Percentiles rank a stretch among this genome's conserved stretches.
Conservation (phyloP, 371 early-diverging fungal species). For the Mucor circinelloides region DNA sequence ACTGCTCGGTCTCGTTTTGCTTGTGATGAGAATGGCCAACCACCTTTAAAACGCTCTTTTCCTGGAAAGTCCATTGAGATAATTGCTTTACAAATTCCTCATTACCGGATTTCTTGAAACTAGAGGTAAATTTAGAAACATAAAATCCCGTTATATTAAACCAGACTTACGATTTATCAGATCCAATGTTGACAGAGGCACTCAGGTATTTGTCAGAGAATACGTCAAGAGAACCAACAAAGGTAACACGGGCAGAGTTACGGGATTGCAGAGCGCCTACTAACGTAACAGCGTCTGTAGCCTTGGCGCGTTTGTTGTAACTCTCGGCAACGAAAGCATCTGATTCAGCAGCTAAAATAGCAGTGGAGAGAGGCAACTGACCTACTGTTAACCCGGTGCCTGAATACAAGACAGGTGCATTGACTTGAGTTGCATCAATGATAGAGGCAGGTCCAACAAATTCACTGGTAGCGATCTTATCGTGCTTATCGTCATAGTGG, state of each 20-base stretch:
- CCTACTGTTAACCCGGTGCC: conserved; percentile 78
- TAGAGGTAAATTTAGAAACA: neutral
- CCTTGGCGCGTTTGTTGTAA: conserved; percentile 18
- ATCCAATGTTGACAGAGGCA: conserved; percentile 28
- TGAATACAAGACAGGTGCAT: conserved; percentile 67
- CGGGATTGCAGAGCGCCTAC: conserved; percentile 86
- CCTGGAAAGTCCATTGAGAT: conserved; percentile 90
- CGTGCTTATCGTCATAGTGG: conserved; percentile 48
- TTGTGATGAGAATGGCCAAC: conserved; percentile 70
- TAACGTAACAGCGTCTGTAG: conserved; percentile 53
- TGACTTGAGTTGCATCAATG: conserved; percentile 29
- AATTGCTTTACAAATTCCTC: conserved; percentile 71
- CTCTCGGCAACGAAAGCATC: conserved; percentile 63
- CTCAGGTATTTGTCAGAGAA: conserved; percentile 66
- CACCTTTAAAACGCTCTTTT: conserved; percentile 84
- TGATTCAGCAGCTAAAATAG: conserved; percentile 65
- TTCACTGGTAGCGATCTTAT: conserved; percentile 36
- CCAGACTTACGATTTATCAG: conserved; percentile 24
- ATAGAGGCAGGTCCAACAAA: conserved; percentile 34
- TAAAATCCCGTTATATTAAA: neutral
- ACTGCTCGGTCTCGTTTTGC: conserved; percentile 62
- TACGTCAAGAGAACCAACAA: conserved; percentile 81
- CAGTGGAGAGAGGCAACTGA: conserved; percentile 58
- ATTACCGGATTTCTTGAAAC: conserved; percentile 66
- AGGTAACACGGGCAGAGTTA: conserved; percentile 86